phyloP scores from a whole-genome alignment of 73 alveolate species.

The Durusdinium trenchii region DNA sequence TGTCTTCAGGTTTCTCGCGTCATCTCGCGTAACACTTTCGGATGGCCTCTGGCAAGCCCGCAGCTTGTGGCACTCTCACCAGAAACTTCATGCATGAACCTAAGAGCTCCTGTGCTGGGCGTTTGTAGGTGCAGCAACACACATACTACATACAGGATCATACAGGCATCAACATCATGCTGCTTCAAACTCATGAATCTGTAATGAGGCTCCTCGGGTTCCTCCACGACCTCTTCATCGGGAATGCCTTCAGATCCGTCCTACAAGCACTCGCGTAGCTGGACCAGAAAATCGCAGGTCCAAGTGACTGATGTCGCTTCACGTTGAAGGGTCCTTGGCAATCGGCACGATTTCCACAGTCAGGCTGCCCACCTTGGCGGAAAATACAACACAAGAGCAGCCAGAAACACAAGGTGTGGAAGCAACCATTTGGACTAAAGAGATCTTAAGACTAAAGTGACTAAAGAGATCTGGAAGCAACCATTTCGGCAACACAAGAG shows the following conservation, averaged over 20 bases:
- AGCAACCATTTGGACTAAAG: no score
- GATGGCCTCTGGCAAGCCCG: slow-evolving; percentile 67
- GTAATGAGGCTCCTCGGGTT: slow-evolving; percentile 50
- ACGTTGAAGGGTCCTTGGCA: slow-evolving; percentile 36
- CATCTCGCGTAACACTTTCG: no score
- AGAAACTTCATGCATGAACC: slow-evolving; percentile 83
- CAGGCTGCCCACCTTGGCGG: slow-evolving; percentile 66
- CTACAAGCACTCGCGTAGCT: no score
- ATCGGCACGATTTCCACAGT: slow-evolving; percentile 79
- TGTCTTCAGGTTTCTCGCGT: neutral
- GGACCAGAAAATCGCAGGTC: no score
- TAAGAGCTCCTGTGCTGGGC: slow-evolving; percentile 45
- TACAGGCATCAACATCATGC: neutral
- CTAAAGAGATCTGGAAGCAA: neutral
- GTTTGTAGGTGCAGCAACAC: neutral
- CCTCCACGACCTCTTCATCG: slow-evolving; percentile 80
- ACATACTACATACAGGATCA: neutral
- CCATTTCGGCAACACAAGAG: neutral
- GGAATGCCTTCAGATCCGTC: slow-evolving; percentile 74
- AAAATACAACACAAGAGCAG: no score
- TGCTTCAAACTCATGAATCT: neutral
- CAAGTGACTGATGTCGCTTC: no score
- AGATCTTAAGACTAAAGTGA: no score
- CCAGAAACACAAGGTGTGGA: no score
- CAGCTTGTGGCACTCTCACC: slow-evolving; percentile 57